Base-by-base conservation (phyloP, 2,329 filamentous ascomycete species). In the Fusarium sp. region DNA sequence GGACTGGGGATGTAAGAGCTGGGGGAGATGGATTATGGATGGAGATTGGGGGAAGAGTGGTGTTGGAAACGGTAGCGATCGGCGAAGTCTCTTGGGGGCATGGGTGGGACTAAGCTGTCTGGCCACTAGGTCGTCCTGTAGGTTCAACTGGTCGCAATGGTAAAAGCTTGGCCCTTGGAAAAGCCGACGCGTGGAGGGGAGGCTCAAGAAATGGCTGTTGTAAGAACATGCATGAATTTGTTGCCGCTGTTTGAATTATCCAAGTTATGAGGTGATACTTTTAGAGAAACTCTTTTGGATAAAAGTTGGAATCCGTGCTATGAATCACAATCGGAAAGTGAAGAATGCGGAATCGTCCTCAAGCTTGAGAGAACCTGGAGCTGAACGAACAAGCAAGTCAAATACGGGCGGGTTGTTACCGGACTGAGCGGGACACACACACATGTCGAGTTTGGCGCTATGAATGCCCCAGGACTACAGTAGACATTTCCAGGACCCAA, bases 11-110 rank as follows among this genome's bases (percentile, higher is more conserved):
- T 53, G 67, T 56, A 67, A 57, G 61, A 70, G 48, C 61, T 67
- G 70, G 69, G 68, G 61, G 54, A 67, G 54, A 60, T 50, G 52
- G 52, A 45, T 55, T 33, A 45, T 64, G 53, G 54, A 48, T 63
- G 70, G 70, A 70, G 67, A 65, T 53, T 65, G 58, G 44, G 64
- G 59, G 53, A 57, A 59, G 71, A 60, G 53, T 64, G 44, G 32
- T 60, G 49, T 69, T 65, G 57, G 46, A 62, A 70, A 70, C 48
- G 62, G 67, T 62, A 70, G 48, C 48, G 71, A 74, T 74, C 71
- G 57, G 62, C 71, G 33, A 56, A 55, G 65, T 44, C 42, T 63
- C 54, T 55, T 32, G 56, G 71, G 71, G 57, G 62, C 33, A 46
- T 42, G 55, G 53, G 64, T 73, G 56, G 59, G 56, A 67, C 65